Conservation (phyloP, 129 eudicot species). For the Flaveria sonorensis region DNA sequence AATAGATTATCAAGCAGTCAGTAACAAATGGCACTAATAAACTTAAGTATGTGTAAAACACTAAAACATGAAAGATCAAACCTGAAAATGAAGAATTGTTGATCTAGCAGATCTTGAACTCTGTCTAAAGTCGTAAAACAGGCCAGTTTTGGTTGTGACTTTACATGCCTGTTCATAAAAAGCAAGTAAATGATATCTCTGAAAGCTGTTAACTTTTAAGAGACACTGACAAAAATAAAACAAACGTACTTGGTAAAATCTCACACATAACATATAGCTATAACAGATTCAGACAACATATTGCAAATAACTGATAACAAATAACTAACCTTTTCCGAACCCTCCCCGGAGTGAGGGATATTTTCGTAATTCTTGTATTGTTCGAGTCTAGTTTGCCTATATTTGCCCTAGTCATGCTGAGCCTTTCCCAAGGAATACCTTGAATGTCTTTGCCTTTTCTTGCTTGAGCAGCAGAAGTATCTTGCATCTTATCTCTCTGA, state of each 20-base stretch:
- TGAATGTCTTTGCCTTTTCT: constrained; percentile 81
- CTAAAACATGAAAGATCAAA: constrained; percentile 22
- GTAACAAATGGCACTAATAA: not conserved
- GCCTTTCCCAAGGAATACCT: constrained; percentile 89
- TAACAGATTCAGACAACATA: not conserved
- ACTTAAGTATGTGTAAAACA: not conserved
- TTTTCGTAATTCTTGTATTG: constrained; percentile 85
- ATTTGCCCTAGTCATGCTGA: constrained; percentile 72
- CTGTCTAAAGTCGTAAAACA: constrained; percentile 66
- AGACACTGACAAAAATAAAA: not conserved
- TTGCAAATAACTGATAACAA: not conserved
- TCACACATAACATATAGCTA: too few species aligned
- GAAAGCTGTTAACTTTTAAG: not conserved
- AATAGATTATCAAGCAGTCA: not conserved
- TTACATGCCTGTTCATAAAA: constrained; percentile 63
- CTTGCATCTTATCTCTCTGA: constrained; percentile 55
- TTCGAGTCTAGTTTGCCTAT: constrained; percentile 76
- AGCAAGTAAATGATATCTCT: not conserved
- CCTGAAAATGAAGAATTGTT: constrained; percentile 91
- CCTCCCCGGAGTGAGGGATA: constrained; percentile 73
- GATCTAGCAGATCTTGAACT: constrained; percentile 82
- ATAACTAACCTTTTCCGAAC: constrained; percentile 54
- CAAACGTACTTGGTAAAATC: too few species aligned
- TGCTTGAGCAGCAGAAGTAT: constrained; percentile 80
- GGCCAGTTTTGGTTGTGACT: constrained; percentile 53